phyloP scores from a whole-genome alignment of 2,329 filamentous ascomycete genomes.

The Diaporthe helianthi region DNA sequence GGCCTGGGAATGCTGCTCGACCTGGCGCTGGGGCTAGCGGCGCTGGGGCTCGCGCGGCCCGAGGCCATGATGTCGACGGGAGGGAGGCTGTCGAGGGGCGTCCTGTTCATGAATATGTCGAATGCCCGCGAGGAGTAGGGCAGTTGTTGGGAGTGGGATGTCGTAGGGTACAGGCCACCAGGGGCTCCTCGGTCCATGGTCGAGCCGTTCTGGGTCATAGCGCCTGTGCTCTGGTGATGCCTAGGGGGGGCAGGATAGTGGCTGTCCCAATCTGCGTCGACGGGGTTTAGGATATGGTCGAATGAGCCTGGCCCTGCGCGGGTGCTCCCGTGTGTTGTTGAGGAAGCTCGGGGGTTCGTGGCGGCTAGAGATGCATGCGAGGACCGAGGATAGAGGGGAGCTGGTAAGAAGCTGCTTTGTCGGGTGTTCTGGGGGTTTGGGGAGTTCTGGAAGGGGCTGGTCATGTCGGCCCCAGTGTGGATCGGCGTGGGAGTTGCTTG shows the following conservation, averaged over 20 bases:
- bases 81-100: conserved; percentile 37
- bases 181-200: conserved; percentile 38
- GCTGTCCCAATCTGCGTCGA: conserved; percentile 44
- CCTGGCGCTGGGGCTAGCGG: conserved; percentile 34
- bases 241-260: not conserved
- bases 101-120: conserved; percentile 52
- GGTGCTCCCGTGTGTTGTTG: conserved; percentile 46
- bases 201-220: conserved; percentile 43
- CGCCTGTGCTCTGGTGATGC: conserved; percentile 31
- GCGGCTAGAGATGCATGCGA: conserved; percentile 53
- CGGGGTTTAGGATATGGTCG: conserved; percentile 62
- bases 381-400: conserved; percentile 42
- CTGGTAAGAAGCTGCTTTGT: conserved; percentile 22
- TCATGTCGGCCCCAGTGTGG: conserved; percentile 28
- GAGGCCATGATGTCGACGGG: conserved; percentile 36
- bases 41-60: conserved; percentile 35
- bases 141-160: conserved; percentile 44
- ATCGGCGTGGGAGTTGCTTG: not conserved
- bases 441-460: conserved; percentile 30
- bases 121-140: conserved; percentile 61
- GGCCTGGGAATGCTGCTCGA: conserved; percentile 75
- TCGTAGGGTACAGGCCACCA: conserved; percentile 39
- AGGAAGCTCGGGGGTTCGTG: conserved; percentile 45
- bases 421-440: conserved; percentile 23
- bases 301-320: conserved; percentile 45